Conservation (phyloP, 345 rosid species). For the Gossypium rotundifolium region DNA sequence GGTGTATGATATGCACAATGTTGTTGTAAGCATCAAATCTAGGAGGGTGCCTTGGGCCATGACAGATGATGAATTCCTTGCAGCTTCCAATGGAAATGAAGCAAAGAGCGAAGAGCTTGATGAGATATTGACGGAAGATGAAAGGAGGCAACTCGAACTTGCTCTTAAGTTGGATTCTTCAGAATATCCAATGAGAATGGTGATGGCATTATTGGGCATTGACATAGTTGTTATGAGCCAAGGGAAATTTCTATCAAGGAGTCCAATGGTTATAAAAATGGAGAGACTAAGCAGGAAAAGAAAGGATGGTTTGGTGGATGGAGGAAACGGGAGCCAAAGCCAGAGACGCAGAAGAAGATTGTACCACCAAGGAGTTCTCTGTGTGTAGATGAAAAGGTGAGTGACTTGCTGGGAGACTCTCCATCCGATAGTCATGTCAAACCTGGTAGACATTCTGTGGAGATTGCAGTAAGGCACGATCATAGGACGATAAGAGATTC, state of each 20-base stretch:
- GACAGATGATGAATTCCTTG: constrained; percentile 83
- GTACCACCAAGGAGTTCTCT: constrained; percentile 77
- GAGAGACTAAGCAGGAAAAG: constrained; percentile 62
- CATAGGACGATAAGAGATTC: constrained; percentile 52
- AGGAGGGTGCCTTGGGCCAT: constrained; percentile 90
- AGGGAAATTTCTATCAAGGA: constrained; percentile 79
- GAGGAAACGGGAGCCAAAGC: constrained; percentile 70
- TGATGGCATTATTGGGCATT: constrained; percentile 47
- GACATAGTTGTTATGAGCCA: constrained; percentile 66
- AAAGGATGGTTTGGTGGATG: constrained; percentile 97
- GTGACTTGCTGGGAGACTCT: constrained; percentile 67
- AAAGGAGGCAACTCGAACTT: constrained; percentile 79
- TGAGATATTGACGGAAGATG: constrained; percentile 77
- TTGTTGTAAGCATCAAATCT: constrained; percentile 88
- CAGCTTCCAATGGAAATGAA: constrained; percentile 70
- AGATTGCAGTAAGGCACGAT: constrained; percentile 55
- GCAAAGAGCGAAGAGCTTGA: constrained; percentile 71
- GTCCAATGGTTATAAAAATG: constrained; percentile 37
- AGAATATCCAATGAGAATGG: constrained; percentile 50
- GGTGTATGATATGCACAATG: constrained; percentile 98
- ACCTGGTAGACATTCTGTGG: constrained; percentile 84
- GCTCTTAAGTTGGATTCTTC: constrained; percentile 74
- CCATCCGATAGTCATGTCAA: constrained; percentile 53
- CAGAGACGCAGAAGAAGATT: constrained; percentile 48
- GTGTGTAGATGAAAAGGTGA: constrained; percentile 78